phyloP scores from a whole-genome alignment of 2,329 filamentous ascomycete species.

The Pyrenochaeta sp. region DNA sequence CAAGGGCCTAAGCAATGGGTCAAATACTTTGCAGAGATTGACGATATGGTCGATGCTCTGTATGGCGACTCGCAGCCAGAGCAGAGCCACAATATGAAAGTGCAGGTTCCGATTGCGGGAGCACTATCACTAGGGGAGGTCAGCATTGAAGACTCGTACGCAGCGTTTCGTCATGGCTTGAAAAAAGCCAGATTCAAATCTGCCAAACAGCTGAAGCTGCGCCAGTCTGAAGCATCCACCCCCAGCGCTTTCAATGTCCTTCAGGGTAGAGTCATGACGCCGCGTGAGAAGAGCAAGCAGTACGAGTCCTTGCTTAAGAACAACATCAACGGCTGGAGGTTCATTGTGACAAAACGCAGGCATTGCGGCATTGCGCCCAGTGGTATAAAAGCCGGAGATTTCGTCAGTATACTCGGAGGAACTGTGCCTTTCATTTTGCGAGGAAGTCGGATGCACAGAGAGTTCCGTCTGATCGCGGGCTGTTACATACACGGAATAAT shows the following conservation, averaged over 20 bases:
- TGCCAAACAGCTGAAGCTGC: not conserved
- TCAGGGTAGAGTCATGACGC: too few species aligned
- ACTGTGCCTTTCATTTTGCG: slow-evolving; percentile 2
- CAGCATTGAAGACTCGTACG: not conserved
- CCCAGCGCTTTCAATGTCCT: too few species aligned
- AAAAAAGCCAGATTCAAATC: not conserved
- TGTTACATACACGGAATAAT: slow-evolving; percentile 5
- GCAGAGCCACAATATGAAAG: not conserved
- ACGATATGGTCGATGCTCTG: not conserved
- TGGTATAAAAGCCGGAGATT: not conserved
- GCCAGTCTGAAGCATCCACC: not conserved
- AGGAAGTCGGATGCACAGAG: not conserved
- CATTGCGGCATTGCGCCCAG: not conserved
- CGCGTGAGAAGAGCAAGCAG: too few species aligned
- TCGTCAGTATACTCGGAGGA: not conserved
- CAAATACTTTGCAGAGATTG: not conserved
- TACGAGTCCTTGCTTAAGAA: not conserved
- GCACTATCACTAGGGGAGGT: not conserved
- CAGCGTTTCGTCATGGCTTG: not conserved
- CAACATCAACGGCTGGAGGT: not conserved
- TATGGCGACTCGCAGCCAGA: not conserved
- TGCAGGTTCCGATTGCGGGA: not conserved
- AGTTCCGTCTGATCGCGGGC: not conserved
- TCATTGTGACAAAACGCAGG: not conserved
- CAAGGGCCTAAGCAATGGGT: not conserved